Evolutionary conservation across 2,329 filamentous ascomycete genomes (phyloP), one percentile per base, ranked within the genome.

Genomic region (Capronia americana): DNA sequence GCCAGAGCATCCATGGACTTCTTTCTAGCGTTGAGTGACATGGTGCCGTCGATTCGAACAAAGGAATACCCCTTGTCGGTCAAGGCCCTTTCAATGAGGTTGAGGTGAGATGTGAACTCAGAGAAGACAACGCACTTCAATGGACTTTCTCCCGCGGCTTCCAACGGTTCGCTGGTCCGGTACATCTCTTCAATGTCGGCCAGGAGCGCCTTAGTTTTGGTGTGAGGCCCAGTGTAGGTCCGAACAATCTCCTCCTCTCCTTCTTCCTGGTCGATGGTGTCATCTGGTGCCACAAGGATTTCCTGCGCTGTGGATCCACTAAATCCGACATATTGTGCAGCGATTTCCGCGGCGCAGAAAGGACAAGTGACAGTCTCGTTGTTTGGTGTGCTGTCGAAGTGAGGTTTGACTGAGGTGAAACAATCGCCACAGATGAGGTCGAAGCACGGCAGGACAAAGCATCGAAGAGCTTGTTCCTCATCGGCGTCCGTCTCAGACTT

Each of bases 111-210:
- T 0, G 95, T 98, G 93, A 95, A 98, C n/a, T 89, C 90, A 0
- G 93, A 97, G 79, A 98, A 98, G 6, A 99, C 88, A 14, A 99
- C 93, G 28, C 92, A 95, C 77, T 97, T 98, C 79, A 92, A 90
- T 0, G 93, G 93, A 0, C 87, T 86, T 74, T 93, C 87, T 11
- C 86, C 80, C 0, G 88, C 86, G 10, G 86, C 67, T 11, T 78
- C 71, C 14, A 75, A 67, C 54, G 76, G 74, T 44, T 85, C 83
- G 66, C 88, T 92, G 75, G 89, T 86, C 0, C 82, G 82, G 64
- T 88, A 87, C 59, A 88, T 87, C 58, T 84, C 82, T 1, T 90
- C 78, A 7, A 99, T 85, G 69, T 92, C 88, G n/a, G 89, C 82
- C 0, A 99, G 75, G 1, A 99, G 82, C 1, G 92, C 92, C 64